A percentile compares a stretch with the other conserved stretches of the same genome.
Evolutionary conservation across 345 rosid species (phyloP).

Genomic region (Citrus mangshanensis): DNA sequence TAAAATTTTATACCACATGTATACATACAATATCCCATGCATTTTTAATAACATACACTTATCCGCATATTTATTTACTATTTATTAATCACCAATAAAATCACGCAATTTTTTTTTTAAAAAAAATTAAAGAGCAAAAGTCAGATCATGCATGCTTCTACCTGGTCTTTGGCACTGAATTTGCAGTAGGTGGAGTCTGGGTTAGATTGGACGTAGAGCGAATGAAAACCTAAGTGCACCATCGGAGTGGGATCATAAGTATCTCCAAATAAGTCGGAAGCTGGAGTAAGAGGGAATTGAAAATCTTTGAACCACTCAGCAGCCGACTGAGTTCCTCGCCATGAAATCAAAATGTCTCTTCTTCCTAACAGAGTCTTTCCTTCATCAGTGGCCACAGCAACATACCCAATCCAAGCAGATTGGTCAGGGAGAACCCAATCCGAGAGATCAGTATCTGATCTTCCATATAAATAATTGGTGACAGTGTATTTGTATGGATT

Average conservation of each 20-base stretch:
- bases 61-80: too few relatives aligned
- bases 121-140: too few relatives aligned
- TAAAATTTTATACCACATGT: too few relatives aligned
- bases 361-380: constrained; percentile 51
- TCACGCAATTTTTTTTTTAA: too few relatives aligned
- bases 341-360: neutral
- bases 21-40: too few relatives aligned
- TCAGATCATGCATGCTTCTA: too few relatives aligned
- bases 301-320: neutral
- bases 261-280: neutral
- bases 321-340: neutral
- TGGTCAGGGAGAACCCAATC: neutral
- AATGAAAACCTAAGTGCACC: neutral
- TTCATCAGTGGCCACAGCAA: constrained; percentile 77
- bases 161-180: neutral
- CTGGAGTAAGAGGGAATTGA: neutral
- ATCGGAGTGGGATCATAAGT: neutral
- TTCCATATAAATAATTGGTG: neutral
- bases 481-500: neutral
- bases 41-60: too few relatives aligned
- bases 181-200: neutral
- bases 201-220: neutral
- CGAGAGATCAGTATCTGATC: neutral
- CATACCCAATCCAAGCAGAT: constrained; percentile 62
- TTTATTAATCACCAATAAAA: too few relatives aligned